Percentiles rank a stretch among this genome's conserved stretches.
Evolutionary conservation across 2,329 filamentous ascomycete species (phyloP).

Genomic region (Arachnomyces sp.): DNA sequence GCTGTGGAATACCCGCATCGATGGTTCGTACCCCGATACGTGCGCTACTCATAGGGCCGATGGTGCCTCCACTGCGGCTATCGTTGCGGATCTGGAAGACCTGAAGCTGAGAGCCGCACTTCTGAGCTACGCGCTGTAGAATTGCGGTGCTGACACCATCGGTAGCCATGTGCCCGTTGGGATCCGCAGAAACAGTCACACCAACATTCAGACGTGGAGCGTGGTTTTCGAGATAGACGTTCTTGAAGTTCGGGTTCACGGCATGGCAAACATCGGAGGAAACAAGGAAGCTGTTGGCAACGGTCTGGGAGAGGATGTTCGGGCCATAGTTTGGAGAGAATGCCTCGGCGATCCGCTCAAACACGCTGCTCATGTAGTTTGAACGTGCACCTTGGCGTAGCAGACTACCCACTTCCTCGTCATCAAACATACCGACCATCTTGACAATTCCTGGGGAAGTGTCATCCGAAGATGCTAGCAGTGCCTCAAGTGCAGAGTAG

Average conservation of each 20-base stretch:
- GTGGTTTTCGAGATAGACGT: constrained; percentile 75
- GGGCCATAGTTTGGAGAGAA: constrained; percentile 40
- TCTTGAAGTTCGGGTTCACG: constrained; percentile 87
- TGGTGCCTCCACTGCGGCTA: constrained; percentile 77
- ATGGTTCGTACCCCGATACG: constrained; percentile 73
- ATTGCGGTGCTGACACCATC: constrained; percentile 78
- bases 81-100: constrained; percentile 95
- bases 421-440: constrained; percentile 88
- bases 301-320: constrained; percentile 66
- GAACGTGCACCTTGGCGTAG: constrained; percentile 82
- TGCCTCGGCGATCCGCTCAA: constrained; percentile 69
- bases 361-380: constrained; percentile 74
- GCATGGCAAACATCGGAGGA: constrained; percentile 91
- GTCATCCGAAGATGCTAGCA: constrained; percentile 57
- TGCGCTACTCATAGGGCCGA: constrained; percentile 82
- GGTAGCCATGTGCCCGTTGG: constrained; percentile 94
- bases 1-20: constrained; percentile 81
- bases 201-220: constrained; percentile 83
- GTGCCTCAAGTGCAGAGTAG: constrained; percentile 77
- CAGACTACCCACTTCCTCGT: constrained; percentile 89
- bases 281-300: constrained; percentile 84
- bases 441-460: constrained; percentile 60
- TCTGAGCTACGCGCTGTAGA: constrained; percentile 67
- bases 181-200: constrained; percentile 68
- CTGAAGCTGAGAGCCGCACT: constrained; percentile 64